Base-by-base conservation (phyloP, 176 grass and related monocot species). In the Zoysia japonica region DNA sequence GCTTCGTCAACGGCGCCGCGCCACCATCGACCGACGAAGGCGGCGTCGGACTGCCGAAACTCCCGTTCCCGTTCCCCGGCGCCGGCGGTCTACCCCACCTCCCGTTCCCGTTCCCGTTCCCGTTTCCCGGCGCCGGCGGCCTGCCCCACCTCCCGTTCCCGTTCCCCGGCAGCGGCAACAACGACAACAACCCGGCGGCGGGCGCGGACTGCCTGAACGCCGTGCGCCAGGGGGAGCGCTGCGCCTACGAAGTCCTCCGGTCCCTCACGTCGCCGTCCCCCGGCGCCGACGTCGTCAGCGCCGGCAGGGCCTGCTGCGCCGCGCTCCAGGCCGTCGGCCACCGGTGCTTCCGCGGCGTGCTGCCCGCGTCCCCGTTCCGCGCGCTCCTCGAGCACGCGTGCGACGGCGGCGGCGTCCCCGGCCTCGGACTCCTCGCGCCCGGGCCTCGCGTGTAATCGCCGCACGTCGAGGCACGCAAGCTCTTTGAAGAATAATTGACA, bases 361-460 rank as follows among this genome's bases (percentile, higher is more conserved):
- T 84, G 64, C 17, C 65, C 45, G 45, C 16, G 7, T 62, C 74
- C 19, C 65, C 73, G 54, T 11, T 84, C 82, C 44, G n/a, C 65
- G 54, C 16, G 36, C 65, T 84, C 59, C 56, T 78, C 6, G 50
- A 37, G 15, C 74, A 54, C 16, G 74, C 47, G n/a, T 78, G 82
- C 56, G 56, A 67, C 37, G 49, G 49, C 11, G 9, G 9, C 9
- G 48, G 51, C 12, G 51, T n/a, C 9, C 54, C 16, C 54, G 54
- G 15, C 54, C 5, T n/a, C 1, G 16, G 15, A 4, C 5, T 7
- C 1, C 54, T n/a, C 54, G 16, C n/a, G 16, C 54, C 54, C 28
- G 28, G 28, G 28, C 28, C 28, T 28, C 28, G 28, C 28, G 28
- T 28, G 28, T 28, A 28, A 28, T 28, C 28, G 28, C 28, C 28